Percentiles rank a stretch among this genome's conserved stretches.
These are phyloP conservation scores for Cladosporium sp. DNA, from an alignment of 2,329 filamentous ascomycete genomes.

Conservation along the genomic window DNA sequence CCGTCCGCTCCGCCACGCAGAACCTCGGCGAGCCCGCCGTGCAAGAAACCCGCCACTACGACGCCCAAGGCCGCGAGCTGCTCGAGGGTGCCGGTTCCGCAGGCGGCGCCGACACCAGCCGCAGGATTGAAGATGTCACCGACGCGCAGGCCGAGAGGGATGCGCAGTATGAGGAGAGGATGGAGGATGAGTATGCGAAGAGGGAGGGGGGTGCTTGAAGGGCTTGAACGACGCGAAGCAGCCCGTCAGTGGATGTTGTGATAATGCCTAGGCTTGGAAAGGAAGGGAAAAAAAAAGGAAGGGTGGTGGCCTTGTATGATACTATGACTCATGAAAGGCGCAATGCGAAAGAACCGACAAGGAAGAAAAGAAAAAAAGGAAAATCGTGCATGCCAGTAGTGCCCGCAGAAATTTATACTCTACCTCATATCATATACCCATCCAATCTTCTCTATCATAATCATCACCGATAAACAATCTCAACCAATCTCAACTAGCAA, in stretches of 20 bases:
- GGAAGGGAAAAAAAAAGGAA: too few species aligned
- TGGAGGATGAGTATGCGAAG: slow-evolving; percentile 32
- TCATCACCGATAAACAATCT: too few species aligned
- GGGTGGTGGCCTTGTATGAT: neutral
- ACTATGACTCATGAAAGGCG: neutral
- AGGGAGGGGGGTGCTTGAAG: slow-evolving; percentile 29
- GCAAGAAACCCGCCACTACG: slow-evolving; percentile 27
- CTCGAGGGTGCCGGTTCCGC: slow-evolving; percentile 13
- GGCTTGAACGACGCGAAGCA: too few species aligned
- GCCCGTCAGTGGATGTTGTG: too few species aligned
- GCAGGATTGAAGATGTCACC: slow-evolving; percentile 27
- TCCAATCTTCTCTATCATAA: neutral
- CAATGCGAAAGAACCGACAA: too few species aligned
- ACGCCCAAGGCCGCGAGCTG: slow-evolving; percentile 27
- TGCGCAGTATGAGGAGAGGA: slow-evolving; percentile 25
- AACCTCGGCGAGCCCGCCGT: slow-evolving; percentile 27
- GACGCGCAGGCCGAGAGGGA: slow-evolving; percentile 22
- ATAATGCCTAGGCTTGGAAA: too few species aligned
- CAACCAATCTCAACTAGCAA: slow-evolving; percentile 17
- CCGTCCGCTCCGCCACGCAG: slow-evolving; percentile 26
- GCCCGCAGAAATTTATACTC: neutral
- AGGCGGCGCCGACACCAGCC: neutral
- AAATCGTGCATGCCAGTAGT: neutral
- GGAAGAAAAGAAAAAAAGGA: neutral
- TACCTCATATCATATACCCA: neutral